Evolutionary conservation across 371 early-diverging fungal genomes (phyloP).

Genomic region (Actinomucor elegans): DNA sequence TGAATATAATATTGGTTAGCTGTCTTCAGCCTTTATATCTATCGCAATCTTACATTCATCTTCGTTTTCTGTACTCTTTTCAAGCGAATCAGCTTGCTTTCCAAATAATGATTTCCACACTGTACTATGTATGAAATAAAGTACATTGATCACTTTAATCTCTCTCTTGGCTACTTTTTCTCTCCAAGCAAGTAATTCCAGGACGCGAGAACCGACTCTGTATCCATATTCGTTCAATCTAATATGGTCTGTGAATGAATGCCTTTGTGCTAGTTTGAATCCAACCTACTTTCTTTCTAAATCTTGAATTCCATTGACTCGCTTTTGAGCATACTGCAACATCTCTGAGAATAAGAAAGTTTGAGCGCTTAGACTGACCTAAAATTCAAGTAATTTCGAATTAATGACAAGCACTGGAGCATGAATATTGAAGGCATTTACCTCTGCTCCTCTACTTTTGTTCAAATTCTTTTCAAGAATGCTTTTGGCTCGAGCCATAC

Average conservation of each 20-base stretch:
- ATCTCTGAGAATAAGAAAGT: constrained; percentile 94
- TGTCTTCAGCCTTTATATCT: neutral
- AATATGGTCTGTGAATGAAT: too few species aligned
- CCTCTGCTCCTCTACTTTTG: constrained; percentile 65
- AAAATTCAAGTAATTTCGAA: neutral
- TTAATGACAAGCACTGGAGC: neutral
- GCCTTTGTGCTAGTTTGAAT: too few species aligned
- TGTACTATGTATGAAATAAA: constrained; percentile 89
- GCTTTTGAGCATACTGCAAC: constrained; percentile 92
- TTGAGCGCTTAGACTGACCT: constrained; percentile 86
- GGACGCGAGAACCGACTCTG: constrained; percentile 84
- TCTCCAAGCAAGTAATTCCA: constrained; percentile 86
- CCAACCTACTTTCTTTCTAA: constrained; percentile 81
- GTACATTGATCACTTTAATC: constrained; percentile 78
- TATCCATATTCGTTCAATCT: constrained; percentile 92
- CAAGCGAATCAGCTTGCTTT: constrained; percentile 91
- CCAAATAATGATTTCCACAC: constrained; percentile 94
- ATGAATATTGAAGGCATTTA: constrained; percentile 15
- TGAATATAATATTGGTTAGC: neutral
- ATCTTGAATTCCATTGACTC: constrained; percentile 92
- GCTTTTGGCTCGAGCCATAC: constrained; percentile 23
- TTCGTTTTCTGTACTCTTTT: constrained; percentile 90
- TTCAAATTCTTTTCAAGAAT: constrained; percentile 69
- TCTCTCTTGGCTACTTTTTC: constrained; percentile 88
- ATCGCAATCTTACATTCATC: constrained; percentile 81